Percentiles rank a stretch among this genome's conserved stretches.
Evolutionary conservation across 2,329 filamentous ascomycete genomes (phyloP).

Genomic region (Curvularia spicifera): DNA sequence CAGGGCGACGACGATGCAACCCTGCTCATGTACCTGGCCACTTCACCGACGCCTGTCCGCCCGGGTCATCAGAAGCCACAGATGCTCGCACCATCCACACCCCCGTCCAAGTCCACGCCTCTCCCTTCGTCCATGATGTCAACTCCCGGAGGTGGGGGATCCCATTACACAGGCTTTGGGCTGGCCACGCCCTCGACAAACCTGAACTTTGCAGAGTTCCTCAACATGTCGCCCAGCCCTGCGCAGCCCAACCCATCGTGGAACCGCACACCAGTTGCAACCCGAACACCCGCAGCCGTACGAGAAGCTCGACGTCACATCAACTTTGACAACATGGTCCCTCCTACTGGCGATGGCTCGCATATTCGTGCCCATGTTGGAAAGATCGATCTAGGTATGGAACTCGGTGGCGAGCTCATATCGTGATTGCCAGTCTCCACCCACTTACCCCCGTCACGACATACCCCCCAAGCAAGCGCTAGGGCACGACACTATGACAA

Average conservation of each 20-base stretch:
- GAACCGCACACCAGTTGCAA: constrained; percentile 64
- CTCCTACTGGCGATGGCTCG: constrained; percentile 59
- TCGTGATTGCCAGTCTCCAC: constrained; percentile 46
- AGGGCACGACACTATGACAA: constrained; percentile 34
- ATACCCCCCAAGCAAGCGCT: constrained; percentile 11
- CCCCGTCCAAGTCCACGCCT: constrained; percentile 62
- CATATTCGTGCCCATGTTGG: constrained; percentile 45
- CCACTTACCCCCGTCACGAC: constrained; percentile 21
- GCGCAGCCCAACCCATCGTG: constrained; percentile 77
- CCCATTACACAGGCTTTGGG: constrained; percentile 63
- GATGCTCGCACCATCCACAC: constrained; percentile 61
- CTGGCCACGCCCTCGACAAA: constrained; percentile 80
- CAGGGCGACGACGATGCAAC: constrained; percentile 84
- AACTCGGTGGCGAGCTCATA: constrained; percentile 69
- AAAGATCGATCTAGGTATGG: constrained; percentile 65
- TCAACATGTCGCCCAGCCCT: constrained; percentile 95
- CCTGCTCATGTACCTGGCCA: constrained; percentile 85
- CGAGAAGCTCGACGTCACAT: constrained; percentile 76
- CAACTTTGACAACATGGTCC: constrained; percentile 79
- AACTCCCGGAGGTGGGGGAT: constrained; percentile 72
- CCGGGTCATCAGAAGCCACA: constrained; percentile 53
- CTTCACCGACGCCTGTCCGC: constrained; percentile 85
- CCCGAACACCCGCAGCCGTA: constrained; percentile 72
- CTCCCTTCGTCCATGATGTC: constrained; percentile 86
- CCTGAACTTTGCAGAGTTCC: constrained; percentile 96